Base-by-base conservation (phyloP, 257 asterid species). In the Gentiana straminea region DNA sequence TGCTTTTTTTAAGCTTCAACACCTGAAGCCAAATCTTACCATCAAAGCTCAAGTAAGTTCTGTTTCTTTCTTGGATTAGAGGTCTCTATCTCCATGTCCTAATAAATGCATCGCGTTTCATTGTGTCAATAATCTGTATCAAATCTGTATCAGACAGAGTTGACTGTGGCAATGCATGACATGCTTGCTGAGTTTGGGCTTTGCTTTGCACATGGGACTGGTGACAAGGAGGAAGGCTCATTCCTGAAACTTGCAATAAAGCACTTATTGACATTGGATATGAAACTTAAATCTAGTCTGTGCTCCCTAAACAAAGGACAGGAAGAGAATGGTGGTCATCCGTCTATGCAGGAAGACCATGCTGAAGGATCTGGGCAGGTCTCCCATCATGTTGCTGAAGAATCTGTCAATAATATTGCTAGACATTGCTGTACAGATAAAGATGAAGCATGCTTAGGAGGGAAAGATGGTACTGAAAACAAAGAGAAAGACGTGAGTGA, bases 101-200 rank as follows among this genome's bases (percentile, higher is more conserved):
- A 38, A 59, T 45, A 52, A 44, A 33, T 61, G 60, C 35, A 15
- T 60, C 52, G 33, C 57, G 15, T 71, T 57, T 59, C 43, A 54
- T 11, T 49, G 56, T 52, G 51, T 52, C 58, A 58, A 34, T 37
- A 10, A 39, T 47, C 1, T 15, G 36, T 15, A 49, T 68, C 61
- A 49, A 50, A 58, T 51, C 53, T 63, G 51, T 70, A 15, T 73
- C 88, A 91, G 98, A 75, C 73, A 48, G 97, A 91, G 68, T 77
- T 91, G 80, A 69, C 85, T 61, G 93, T 85, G 59, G 79, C 97
- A 65, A 79, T 83, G 72, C 97, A 91, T 76, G 95, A 87, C 74
- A 79, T 87, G 97, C 97, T 91, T 60, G 95, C 95, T 46, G 97
- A 91, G 82, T 87, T 87, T 74, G 97, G 94, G 52, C 75, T 91